phyloP scores from a whole-genome alignment of 2,329 filamentous ascomycete genomes.

The Trichophyton simii region DNA sequence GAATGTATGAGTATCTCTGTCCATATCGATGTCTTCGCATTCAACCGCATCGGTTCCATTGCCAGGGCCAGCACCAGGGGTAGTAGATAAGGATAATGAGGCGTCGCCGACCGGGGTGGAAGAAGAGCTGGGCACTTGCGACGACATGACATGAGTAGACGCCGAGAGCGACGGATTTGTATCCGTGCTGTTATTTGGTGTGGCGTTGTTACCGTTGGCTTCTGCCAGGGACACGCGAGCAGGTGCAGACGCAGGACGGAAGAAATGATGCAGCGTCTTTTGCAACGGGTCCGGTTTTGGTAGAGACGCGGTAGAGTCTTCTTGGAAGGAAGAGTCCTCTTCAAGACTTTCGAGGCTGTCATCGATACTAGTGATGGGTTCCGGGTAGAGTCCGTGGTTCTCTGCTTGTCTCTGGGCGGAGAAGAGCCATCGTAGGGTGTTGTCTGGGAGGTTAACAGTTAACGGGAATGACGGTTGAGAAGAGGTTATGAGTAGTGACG shows the following conservation, averaged over 20 bases:
- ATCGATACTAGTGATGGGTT: slow-evolving; percentile 11
- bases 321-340: slow-evolving; percentile 4
- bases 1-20: slow-evolving; percentile 20
- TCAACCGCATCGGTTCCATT: not conserved
- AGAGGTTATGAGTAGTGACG: not conserved
- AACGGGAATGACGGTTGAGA: slow-evolving; percentile 9
- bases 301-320: slow-evolving; percentile 17
- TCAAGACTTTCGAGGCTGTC: not conserved
- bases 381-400: slow-evolving; percentile 5
- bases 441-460: slow-evolving; percentile 20
- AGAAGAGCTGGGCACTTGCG: not conserved
- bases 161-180: not conserved
- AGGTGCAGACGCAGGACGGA: slow-evolving; percentile 21
- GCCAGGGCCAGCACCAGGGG: not conserved
- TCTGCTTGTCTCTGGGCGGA: slow-evolving; percentile 27
- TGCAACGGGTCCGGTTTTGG: slow-evolving; percentile 27
- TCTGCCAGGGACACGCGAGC: not conserved
- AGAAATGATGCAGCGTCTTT: slow-evolving; percentile 30
- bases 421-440: slow-evolving; percentile 32
- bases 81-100: not conserved
- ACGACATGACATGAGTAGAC: not conserved
- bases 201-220: not conserved
- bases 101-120: not conserved
- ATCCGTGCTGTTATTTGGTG: not conserved
- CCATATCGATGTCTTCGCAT: slow-evolving; percentile 21